Base-by-base conservation (phyloP, 805 yeast genomes). In the Candida ponderosae region DNA sequence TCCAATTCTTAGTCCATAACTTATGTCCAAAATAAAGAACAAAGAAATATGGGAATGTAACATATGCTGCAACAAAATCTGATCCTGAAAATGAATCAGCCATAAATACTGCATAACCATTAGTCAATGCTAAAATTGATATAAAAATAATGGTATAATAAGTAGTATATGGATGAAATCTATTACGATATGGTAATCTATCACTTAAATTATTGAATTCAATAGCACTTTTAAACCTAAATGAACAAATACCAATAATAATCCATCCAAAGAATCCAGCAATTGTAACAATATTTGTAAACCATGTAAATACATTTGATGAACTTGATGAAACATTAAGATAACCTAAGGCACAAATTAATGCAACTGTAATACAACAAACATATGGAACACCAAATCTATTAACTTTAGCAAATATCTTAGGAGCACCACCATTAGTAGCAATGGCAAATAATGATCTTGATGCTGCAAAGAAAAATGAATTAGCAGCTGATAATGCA, bases 401-500 rank as follows among this genome's bases (percentile, higher is more conserved):
- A 63, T 74, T 78, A 17, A 86, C 77, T 45, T 57, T 72, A 38
- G 79, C 63, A 53, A 83, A 76, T 52, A 82, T 56, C 47, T 64
- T 66, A 45, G 93, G 93, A n/a, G 90, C 87, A 54, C 78, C 79
- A 16, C 86, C 84, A 45, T 80, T 81, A 36, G 74, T 72, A 3
- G 93, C 73, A 51, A 85, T 65, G 32, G 83, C 79, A 56, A 80
- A 81, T 24, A 81, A 63, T 31, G 81, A 76, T 68, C 95, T 73
- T 18, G 90, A 73, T 20, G 83, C 81, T 49, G 81, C 80, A 59
- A 81, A 83, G 54, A 84, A 69, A 62, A 81, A 88, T 2, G 89
- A 80, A 62, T 83, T 85, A 29, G 83, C 80, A 31, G 94, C 90
- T 8, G 93, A 83, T 57, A 84, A 74, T 34, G 86, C 89, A 44